Evolutionary conservation across 441 rosid species (phyloP).

Genomic region (Cnidoscolus chayamansa): DNA sequence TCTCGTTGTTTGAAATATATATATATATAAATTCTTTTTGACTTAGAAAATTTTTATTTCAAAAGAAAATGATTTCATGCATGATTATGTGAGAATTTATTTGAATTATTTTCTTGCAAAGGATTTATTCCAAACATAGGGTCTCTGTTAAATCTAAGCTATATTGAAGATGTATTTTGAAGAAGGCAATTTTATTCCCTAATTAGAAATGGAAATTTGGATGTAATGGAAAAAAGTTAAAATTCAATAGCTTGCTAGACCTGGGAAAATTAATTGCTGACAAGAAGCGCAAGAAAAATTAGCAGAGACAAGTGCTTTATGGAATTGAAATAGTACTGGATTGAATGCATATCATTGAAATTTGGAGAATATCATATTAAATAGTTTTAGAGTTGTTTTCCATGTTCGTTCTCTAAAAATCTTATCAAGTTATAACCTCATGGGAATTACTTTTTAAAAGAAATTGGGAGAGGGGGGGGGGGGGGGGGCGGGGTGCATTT

Average conservation of each 20-base stretch:
- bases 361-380: neutral
- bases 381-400: constrained; percentile 1
- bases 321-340: neutral
- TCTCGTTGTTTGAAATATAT: no score
- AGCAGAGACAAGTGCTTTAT: no score
- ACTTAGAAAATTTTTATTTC: no score
- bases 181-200: neutral
- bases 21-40: no score
- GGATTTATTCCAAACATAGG: no score
- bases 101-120: no score
- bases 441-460: neutral
- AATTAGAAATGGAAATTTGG: neutral
- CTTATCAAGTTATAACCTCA: neutral
- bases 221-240: neutral
- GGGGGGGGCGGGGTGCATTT: neutral
- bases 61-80: no score
- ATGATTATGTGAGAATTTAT: no score
- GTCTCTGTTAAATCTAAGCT: neutral
- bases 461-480: no score
- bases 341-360: neutral
- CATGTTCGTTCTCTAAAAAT: neutral
- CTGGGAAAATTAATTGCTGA: neutral
- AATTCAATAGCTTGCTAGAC: neutral
- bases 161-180: neutral
- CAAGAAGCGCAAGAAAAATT: no score